Evolutionary conservation across 2,329 filamentous ascomycete genomes (phyloP).

Genomic region (Fusarium albosuccineum): DNA sequence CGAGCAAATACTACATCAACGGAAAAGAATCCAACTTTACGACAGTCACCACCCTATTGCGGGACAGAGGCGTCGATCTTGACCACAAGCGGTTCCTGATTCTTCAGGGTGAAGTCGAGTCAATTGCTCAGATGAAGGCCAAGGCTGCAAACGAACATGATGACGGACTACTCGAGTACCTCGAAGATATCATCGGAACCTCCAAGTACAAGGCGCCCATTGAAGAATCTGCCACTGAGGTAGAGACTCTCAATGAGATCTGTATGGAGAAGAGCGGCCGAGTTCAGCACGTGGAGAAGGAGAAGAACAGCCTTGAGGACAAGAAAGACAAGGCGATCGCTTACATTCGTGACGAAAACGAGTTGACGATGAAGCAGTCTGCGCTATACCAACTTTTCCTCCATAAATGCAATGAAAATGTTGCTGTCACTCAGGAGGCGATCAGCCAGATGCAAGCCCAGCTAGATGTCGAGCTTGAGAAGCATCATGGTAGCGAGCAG

Average conservation of each 20-base stretch:
- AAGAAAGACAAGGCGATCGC: slow-evolving; percentile 96
- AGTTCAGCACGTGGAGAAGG: slow-evolving; percentile 98
- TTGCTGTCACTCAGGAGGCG: slow-evolving; percentile 88
- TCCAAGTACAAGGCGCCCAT: slow-evolving; percentile 99
- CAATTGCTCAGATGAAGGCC: slow-evolving; percentile 98
- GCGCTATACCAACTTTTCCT: slow-evolving; percentile 94
- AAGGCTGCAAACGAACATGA: slow-evolving; percentile 97
- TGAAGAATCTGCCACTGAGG: slow-evolving; percentile 90
- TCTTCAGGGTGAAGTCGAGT: slow-evolving; percentile 96
- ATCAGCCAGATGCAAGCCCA: slow-evolving; percentile 91
- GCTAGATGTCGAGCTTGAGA: slow-evolving; percentile 88
- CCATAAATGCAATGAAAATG: slow-evolving; percentile 88
- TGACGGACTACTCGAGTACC: slow-evolving; percentile 93
- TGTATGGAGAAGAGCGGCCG: slow-evolving; percentile 95
- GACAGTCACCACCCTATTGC: slow-evolving; percentile 86
- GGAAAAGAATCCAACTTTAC: slow-evolving; percentile 92
- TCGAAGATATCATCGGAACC: slow-evolving; percentile 98
- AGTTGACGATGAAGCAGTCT: slow-evolving; percentile 88
- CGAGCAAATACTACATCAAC: slow-evolving; percentile 98
- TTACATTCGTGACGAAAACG: slow-evolving; percentile 93
- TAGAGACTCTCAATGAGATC: slow-evolving; percentile 92
- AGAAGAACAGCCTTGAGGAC: slow-evolving; percentile 91
- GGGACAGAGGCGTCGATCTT: slow-evolving; percentile 90
- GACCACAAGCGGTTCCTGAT: slow-evolving; percentile 99
- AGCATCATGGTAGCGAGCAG: slow-evolving; percentile 90